These are phyloP conservation scores for Gymnopus androsaceus DNA, from an alignment of 1,284 basidiomycete species.

Conservation along the genomic window DNA sequence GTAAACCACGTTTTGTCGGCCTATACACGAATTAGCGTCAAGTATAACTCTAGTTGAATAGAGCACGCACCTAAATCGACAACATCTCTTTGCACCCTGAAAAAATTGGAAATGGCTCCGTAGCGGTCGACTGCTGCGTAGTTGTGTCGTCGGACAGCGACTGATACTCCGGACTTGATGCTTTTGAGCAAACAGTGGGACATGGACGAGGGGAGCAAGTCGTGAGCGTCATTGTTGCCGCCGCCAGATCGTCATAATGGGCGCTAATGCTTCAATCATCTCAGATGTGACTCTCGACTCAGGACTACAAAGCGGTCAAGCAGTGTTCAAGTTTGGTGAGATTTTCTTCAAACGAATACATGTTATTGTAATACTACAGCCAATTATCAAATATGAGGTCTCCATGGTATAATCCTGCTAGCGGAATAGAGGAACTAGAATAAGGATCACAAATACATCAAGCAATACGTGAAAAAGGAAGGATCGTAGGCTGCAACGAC, in stretches of 20 bases:
- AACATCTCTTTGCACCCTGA: background rate
- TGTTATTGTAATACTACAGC: no score
- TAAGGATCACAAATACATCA: background rate
- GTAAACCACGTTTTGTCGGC: background rate
- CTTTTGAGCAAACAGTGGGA: background rate
- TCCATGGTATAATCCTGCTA: no score
- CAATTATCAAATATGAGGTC: no score
- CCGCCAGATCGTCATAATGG: background rate
- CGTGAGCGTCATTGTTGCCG: no score
- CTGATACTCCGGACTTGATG: background rate
- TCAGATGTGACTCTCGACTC: no score
- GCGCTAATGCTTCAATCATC: background rate
- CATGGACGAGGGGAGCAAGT: background rate
- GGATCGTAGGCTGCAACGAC: background rate
- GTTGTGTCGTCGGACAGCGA: background rate
- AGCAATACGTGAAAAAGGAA: background rate
- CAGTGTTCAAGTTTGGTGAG: no score
- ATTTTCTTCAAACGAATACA: no score
- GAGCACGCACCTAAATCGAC: background rate
- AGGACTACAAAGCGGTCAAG: no score
- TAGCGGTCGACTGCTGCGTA: slow-evolving; percentile 12
- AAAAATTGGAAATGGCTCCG: slow-evolving; percentile 14
- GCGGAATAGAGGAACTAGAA: background rate
- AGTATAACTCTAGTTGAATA: background rate
- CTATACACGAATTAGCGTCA: background rate